Base-by-base conservation (phyloP, 1,284 basidiomycete species). In the Athelia sp. region DNA sequence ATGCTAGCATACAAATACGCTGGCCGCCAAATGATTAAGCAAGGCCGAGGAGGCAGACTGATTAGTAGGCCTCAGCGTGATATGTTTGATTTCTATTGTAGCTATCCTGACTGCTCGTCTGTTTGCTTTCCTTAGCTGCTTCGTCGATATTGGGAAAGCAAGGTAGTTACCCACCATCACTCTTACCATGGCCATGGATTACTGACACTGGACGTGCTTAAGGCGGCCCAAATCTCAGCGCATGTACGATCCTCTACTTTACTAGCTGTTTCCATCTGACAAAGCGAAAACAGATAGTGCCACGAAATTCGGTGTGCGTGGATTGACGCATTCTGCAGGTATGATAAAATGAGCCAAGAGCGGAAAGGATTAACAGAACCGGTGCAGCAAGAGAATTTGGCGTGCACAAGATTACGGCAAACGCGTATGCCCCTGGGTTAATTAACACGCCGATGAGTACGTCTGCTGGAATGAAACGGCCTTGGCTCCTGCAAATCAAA, bases 371-470 rank as follows among this genome's bases (percentile, higher is more conserved):
- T 42, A n/a, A 31, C 17, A 56, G 56, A 53, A 32, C 47, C 43
- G 17, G 49, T 17, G 46, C 51, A 65, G 75, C 74, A 0, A 31
- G 58, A 15, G 75, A 79, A 50, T 55, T 75, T 17, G 71, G 66
- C 2, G 56, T 58, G 34, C 48, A 76, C 49, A 62, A 65, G 1
- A 75, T 79, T 47, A 79, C 73, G 0, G 76, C 75, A 3, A 79
- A 78, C 48, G 70, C 74, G 2, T 80, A 80, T 50, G 74, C 76
- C 3, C 76, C 78, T 1, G 74, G 74, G 22, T 57, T 62, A 14
- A 58, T 71, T 19, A 59, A 64, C 45, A 71, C 67, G 1, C 2
- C 44, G 11, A 66, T 73, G 64, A 58, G 69, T 67, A 38, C 53
- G 58, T 58, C 23, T 9, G 10, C 10, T 34, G 21, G 2, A n/a